Base-by-base conservation (phyloP, 768 basidiomycete genomes). In the Podaxis rugospora region DNA sequence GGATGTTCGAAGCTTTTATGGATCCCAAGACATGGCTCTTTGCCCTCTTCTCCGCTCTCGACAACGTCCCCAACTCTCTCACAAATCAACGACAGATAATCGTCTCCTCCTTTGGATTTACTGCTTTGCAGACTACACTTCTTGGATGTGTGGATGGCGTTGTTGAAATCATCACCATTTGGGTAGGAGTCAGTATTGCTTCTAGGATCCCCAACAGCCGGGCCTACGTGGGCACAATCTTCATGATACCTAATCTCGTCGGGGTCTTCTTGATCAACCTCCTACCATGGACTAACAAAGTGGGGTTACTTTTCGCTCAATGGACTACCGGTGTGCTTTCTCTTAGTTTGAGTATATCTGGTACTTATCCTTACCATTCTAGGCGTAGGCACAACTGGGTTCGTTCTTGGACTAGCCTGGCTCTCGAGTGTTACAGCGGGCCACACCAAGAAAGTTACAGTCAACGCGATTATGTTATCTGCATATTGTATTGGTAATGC, bases 1-100 rank as follows among this genome's bases (percentile, higher is more conserved):
- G 88, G 70, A 80, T 91, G 78, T 79, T 83, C 21, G 89, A 91
- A 67, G 85, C 88, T 0, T 72, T 90, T 3, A 62, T 69, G 0
- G 89, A 91, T 66, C 83, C 85, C 0, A 91, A 90, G 71, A 88
- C 87, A 0, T 90, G 88, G 88, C 76, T 90, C 28, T 90, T 91
- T 65, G 87, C 88, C 0, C 75, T 89, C 46, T 89, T 89, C 69
- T 76, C 83, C 2, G 82, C 80, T 0, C 70, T 89, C 36, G 74
- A 80, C 66, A 87, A 87, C 59, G 67, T 90, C 14, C 86, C 88
- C 1, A 88, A 86, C 68, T 88, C 86, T 2, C 66, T 76, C 39
- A 86, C 83, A 18, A 88, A 87, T 63, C 89, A 90, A 65, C 72
- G 79, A 4, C 78, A 79, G 61, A 81, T 91, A 63, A 88, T 91